Conservation (phyloP, 768 basidiomycete genomes). For the Clathrus columnatus region DNA sequence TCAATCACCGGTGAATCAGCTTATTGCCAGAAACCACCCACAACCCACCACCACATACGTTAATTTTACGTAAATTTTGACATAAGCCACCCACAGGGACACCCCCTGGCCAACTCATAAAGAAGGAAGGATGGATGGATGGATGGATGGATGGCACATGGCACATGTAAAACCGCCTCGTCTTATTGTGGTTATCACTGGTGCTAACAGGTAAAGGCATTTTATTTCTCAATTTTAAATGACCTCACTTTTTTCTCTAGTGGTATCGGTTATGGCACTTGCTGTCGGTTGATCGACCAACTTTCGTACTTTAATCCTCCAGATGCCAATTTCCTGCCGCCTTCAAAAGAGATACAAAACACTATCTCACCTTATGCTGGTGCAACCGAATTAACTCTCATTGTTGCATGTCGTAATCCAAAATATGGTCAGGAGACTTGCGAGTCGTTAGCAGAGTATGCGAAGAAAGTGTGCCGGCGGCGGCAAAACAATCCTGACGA, state of each 20-base stretch:
- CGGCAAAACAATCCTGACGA: slow-evolving; percentile 24
- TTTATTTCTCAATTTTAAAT: background rate
- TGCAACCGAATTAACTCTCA: slow-evolving; percentile 41
- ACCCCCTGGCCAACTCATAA: too few species aligned
- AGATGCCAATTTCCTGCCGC: slow-evolving; percentile 36
- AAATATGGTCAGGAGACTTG: slow-evolving; percentile 57
- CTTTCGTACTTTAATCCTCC: slow-evolving; percentile 42
- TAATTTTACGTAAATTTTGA: too few species aligned
- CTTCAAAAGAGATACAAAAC: slow-evolving; percentile 19
- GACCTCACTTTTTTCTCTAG: slow-evolving; percentile 30
- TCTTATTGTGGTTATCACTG: slow-evolving; percentile 58
- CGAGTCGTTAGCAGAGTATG: slow-evolving; percentile 35
- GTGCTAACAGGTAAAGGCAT: slow-evolving; percentile 51
- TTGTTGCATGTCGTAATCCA: slow-evolving; percentile 71
- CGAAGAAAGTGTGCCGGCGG: slow-evolving; percentile 47
- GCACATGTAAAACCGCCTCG: slow-evolving; percentile 10
- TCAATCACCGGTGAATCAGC: too few species aligned
- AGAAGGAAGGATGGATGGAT: too few species aligned
- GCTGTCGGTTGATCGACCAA: slow-evolving; percentile 66
- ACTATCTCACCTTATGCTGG: slow-evolving; percentile 9
- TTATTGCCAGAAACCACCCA: too few species aligned
- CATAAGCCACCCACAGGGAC: too few species aligned
- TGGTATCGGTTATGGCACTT: slow-evolving; percentile 78
- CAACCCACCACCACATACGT: too few species aligned
- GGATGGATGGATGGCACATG: background rate